These are phyloP conservation scores for Lathyrus sativus DNA, from an alignment of 306 rosid species.

Conservation along the genomic window DNA sequence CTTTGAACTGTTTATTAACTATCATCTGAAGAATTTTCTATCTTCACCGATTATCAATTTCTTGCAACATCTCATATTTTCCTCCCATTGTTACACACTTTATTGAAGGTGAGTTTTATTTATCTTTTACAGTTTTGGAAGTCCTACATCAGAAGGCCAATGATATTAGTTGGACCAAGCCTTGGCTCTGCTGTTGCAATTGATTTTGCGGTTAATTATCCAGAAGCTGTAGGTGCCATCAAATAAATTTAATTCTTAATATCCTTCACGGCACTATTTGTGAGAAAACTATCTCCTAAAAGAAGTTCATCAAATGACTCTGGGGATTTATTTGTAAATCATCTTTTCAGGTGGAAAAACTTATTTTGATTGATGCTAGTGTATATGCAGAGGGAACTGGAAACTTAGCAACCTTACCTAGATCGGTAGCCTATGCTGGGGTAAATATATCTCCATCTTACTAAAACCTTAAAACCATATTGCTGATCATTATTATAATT, in stretches of 20 bases:
- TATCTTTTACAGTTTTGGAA: slow-evolving; percentile 81
- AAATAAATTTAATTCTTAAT: slow-evolving; percentile 37
- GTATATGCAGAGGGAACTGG: slow-evolving; percentile 86
- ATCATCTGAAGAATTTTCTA: slow-evolving; percentile 27
- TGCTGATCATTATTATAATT: neutral
- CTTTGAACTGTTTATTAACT: slow-evolving; percentile 22
- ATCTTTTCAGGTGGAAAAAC: slow-evolving; percentile 82
- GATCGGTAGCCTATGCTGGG: slow-evolving; percentile 73
- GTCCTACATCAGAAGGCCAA: slow-evolving; percentile 71
- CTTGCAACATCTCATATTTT: slow-evolving; percentile 13
- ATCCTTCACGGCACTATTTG: slow-evolving; percentile 8
- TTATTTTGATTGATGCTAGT: slow-evolving; percentile 89
- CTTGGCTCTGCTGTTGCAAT: slow-evolving; percentile 98
- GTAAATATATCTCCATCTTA: slow-evolving; percentile 49
- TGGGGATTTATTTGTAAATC: slow-evolving; percentile 40
- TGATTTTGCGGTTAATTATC: slow-evolving; percentile 82
- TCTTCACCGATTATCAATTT: slow-evolving; percentile 21
- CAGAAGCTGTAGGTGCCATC: slow-evolving; percentile 77
- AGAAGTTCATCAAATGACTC: slow-evolving; percentile 25
- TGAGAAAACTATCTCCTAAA: neutral
- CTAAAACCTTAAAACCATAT: slow-evolving; percentile 11
- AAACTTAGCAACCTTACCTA: slow-evolving; percentile 69
- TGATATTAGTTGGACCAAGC: slow-evolving; percentile 94
- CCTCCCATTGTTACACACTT: slow-evolving; percentile 27
- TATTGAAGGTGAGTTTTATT: slow-evolving; percentile 32